Conservation (phyloP, 139 green algal species). For the Chlorella sp. region DNA sequence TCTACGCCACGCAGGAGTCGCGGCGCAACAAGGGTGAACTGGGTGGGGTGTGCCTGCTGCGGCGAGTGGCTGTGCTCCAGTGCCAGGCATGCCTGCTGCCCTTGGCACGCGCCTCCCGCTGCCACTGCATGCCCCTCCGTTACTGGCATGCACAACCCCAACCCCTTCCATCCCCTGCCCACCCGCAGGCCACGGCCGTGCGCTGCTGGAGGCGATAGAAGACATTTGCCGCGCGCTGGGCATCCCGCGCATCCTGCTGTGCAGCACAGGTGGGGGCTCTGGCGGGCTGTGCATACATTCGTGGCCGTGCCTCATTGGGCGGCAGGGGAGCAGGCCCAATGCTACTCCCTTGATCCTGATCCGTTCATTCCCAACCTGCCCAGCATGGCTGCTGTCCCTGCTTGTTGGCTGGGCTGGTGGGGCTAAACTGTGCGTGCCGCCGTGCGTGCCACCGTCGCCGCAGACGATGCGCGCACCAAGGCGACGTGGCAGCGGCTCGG, state of each 20-base stretch:
- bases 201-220: slow-evolving; percentile 88
- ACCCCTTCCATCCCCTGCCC: too few species aligned
- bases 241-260: slow-evolving; percentile 64
- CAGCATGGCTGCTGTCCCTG: too few species aligned
- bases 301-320: too few species aligned
- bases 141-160: background rate
- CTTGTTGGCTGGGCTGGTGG: too few species aligned
- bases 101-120: too few species aligned
- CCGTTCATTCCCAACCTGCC: too few species aligned
- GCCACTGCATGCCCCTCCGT: too few species aligned
- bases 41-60: background rate
- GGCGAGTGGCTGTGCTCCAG: too few species aligned
- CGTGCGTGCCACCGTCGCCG: background rate
- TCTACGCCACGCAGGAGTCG: slow-evolving; percentile 84
- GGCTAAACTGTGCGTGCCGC: too few species aligned
- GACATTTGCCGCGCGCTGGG: slow-evolving; percentile 63
- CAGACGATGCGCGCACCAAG: slow-evolving; percentile 59
- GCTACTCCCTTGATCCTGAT: background rate
- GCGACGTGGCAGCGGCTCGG: slow-evolving; percentile 85
- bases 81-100: too few species aligned
- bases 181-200: slow-evolving; percentile 76
- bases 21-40: slow-evolving; percentile 26
- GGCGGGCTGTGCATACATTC: too few species aligned
- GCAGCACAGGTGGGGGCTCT: slow-evolving; percentile 46
- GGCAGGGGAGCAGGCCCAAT: background rate